Percentiles rank a stretch among this genome's conserved stretches.
phyloP scores from a whole-genome alignment of 2,329 filamentous ascomycete genomes.

The Diaporthe vaccinii region DNA sequence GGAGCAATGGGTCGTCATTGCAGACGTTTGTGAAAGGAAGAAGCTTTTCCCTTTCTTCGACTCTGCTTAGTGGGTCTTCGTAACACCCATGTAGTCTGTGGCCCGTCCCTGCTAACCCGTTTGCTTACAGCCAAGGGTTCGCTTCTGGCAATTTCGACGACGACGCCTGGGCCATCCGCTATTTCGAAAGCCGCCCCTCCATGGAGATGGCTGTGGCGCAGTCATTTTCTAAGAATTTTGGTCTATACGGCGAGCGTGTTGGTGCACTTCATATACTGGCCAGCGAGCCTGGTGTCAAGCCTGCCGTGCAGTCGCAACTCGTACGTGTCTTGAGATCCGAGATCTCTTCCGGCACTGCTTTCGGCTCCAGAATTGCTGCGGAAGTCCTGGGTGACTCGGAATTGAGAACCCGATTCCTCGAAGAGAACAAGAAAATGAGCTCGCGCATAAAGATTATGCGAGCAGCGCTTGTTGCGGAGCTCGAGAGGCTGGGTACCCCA shows the following conservation, averaged over 20 bases:
- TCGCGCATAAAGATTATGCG: constrained; percentile 51
- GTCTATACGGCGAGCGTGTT: constrained; percentile 43
- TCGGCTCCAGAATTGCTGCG: constrained; percentile 49
- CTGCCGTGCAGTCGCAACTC: constrained; percentile 35
- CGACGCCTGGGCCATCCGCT: constrained; percentile 52
- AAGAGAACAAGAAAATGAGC: constrained; percentile 52
- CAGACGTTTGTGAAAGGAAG: constrained; percentile 48
- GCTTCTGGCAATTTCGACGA: constrained; percentile 50
- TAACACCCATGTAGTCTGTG: constrained; percentile 44
- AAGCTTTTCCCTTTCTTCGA: constrained; percentile 54
- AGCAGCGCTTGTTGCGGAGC: constrained; percentile 43
- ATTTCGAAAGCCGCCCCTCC: constrained; percentile 44
- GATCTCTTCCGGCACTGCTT: constrained; percentile 47
- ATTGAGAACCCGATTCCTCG: constrained; percentile 48
- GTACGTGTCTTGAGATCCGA: constrained; percentile 47
- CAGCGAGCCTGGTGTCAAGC: constrained; percentile 20
- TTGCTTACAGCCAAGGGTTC: constrained; percentile 50
- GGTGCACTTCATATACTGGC: constrained; percentile 43
- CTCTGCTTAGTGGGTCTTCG: constrained; percentile 43
- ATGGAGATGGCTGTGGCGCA: constrained; percentile 49
- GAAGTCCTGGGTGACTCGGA: constrained; percentile 45
- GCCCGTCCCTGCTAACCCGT: neutral
- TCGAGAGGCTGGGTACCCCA: constrained; percentile 45
- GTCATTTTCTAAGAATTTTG: constrained; percentile 54
- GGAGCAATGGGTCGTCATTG: constrained; percentile 52